Base-by-base conservation (phyloP, 2,329 filamentous ascomycete species). In the Fusarium sp. region DNA sequence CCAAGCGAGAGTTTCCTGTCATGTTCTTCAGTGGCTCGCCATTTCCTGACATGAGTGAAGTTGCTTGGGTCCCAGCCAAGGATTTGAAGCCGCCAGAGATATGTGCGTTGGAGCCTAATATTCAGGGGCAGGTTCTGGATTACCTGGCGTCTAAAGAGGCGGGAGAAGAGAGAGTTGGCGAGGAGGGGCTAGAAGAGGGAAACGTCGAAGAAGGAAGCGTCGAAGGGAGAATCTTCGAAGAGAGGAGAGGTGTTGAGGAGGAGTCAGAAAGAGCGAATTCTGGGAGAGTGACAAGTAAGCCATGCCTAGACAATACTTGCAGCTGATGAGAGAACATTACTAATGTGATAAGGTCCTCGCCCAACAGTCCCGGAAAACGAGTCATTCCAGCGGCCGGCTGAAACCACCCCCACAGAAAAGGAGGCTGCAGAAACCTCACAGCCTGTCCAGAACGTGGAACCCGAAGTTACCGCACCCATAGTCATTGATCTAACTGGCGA, bases 11-110 rank as follows among this genome's bases (percentile, higher is more conserved):
- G 7, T 75, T 75, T n/a, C 67, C 74, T 1, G 72, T 76, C 31
- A 69, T 75, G 31, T 73, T 71, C 47, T 76, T 76, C 7, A 74
- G 76, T 13, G 74, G 64, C 2, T n/a, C 50, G 18, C n/a, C 24
- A 2, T 76, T 75, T 22, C 72, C 70, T 2, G 38, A 59, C 2
- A 20, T 56, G 3, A 62, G 71, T 20, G 47, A 72, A 5, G 56
- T 73, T 31, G 70, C 57, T 9, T 76, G 74, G 74, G 61, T 76
- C n/a, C 20, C 61, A 1, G 18, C 62, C 3, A 34, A 54, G 8
- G 67, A 73, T 10, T 63, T 73, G 1, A 31, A 35, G 2, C 22
- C 42, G 22, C 18, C 9, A 59, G 56, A 59, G 56, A 71, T 18
- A 47, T 67, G 14, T 20, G 31, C 29, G 35, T 24, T 64, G 5